Base-by-base conservation (phyloP, 768 basidiomycete genomes). In the Podaxis pistillaris region DNA sequence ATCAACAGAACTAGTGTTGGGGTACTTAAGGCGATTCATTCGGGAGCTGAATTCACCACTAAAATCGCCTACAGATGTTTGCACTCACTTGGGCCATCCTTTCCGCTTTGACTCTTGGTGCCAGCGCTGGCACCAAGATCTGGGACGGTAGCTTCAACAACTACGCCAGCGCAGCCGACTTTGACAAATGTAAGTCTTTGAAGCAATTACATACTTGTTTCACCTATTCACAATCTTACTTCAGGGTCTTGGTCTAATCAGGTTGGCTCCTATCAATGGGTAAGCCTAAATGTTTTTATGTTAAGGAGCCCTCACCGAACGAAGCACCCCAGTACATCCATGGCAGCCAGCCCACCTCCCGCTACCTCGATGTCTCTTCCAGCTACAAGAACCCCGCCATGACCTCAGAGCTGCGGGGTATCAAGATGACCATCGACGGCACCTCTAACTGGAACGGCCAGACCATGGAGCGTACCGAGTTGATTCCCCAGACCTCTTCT, bases 181-280 rank as follows among this genome's bases (percentile, higher is more conserved):
- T 87, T 62, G 85, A 86, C 65, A 75, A 78, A 55, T 86, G 84
- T 83, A 58, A 63, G 79, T 68, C 12, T 15, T 26, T 13, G 24
- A 19, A 22, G 26, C 19, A 47, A 15, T 38, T 28, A 5, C 24
- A 41, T 58, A 3, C 26, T 60, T 36, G 51, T 41, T 47, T 58
- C n/a, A 40, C 33, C n/a, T 36, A 38, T 64, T 12, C 33, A 19
- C 19, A 4, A 11, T 37, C 26, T 56, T 9, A 58, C 28, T 61
- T 38, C 49, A 84, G 84, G 83, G 84, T 82, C 82, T 30, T 86
- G 82, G 82, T 72, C 81, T 6, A 80, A 77, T 71, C 72, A 83
- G 74, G 81, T 84, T 41, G 83, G 83, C 28, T 69, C 75, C 40
- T 86, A 83, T 69, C 85, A 86, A 77, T 87, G 86, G 83, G 81